phyloP scores from a whole-genome alignment of 2,329 filamentous ascomycete genomes.

The Ceratocystis huliohia region DNA sequence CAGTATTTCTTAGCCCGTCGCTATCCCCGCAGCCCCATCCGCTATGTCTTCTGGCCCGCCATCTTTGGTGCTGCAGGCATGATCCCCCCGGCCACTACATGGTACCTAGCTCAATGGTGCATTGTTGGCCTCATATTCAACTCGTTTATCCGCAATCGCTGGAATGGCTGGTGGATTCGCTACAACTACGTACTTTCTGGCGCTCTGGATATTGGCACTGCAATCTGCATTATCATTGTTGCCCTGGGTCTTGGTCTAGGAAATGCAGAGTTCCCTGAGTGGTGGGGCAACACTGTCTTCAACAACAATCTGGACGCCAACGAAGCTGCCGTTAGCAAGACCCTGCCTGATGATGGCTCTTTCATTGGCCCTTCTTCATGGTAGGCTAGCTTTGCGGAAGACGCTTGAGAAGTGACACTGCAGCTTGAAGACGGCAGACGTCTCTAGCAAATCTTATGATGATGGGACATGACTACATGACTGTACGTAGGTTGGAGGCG shows the following conservation, averaged over 20 bases:
- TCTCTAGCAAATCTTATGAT: neutral
- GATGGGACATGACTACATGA: no score
- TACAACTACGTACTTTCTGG: slow-evolving; percentile 50
- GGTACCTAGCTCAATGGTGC: slow-evolving; percentile 43
- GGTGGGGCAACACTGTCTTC: slow-evolving; percentile 38
- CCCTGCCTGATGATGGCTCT: slow-evolving; percentile 24
- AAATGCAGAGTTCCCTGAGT: slow-evolving; percentile 33
- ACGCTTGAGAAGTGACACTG: neutral
- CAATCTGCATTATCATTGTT: slow-evolving; percentile 43
- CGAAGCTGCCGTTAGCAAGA: slow-evolving; percentile 25
- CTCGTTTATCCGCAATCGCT: slow-evolving; percentile 37
- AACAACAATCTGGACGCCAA: slow-evolving; percentile 28
- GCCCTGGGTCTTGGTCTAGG: slow-evolving; percentile 37
- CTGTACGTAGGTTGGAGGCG: no score
- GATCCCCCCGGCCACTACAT: slow-evolving; percentile 43
- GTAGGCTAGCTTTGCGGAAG: slow-evolving; percentile 20
- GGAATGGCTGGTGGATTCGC: slow-evolving; percentile 44
- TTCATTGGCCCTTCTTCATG: slow-evolving; percentile 26
- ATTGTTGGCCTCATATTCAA: slow-evolving; percentile 45
- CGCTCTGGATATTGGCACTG: slow-evolving; percentile 45
- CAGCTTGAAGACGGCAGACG: neutral
- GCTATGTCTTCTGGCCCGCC: slow-evolving; percentile 41
- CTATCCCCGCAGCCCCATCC: slow-evolving; percentile 35
- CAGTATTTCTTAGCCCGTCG: slow-evolving; percentile 38
- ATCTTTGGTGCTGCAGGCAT: slow-evolving; percentile 39